Percentiles rank a stretch among this genome's conserved stretches.
phyloP scores from a whole-genome alignment of 176 grass and related monocot species.

The Aegilops umbellulata region DNA sequence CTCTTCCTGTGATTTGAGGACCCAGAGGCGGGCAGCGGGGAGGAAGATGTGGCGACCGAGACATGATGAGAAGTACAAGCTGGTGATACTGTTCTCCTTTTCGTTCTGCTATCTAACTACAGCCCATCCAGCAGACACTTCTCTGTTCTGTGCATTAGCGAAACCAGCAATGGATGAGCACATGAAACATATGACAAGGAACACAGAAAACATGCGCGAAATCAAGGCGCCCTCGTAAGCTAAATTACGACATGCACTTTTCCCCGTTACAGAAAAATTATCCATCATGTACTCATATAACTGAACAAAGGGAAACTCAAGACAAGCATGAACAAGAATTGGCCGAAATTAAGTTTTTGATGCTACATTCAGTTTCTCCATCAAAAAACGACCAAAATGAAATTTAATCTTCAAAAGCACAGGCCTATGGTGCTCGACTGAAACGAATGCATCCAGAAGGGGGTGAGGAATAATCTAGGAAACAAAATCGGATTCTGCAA shows the following conservation, averaged over 20 bases:
- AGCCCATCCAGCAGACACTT: conserved; percentile 21
- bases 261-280: neutral
- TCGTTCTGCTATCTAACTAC: conserved; percentile 22
- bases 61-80: conserved; percentile 52
- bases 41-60: conserved; percentile 76
- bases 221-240: conserved; percentile 19
- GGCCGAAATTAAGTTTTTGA: neutral
- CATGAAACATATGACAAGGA: conserved; percentile 36
- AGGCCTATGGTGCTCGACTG: neutral
- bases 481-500: neutral
- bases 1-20: conserved; percentile 52
- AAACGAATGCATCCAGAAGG: neutral
- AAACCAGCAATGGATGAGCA: conserved; percentile 24
- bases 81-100: neutral
- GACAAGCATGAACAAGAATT: conserved; percentile 12
- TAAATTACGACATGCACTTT: conserved; percentile 16
- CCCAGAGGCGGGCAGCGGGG: conserved; percentile 71
- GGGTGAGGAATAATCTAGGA: neutral
- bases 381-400: neutral
- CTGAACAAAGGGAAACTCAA: conserved; percentile 4
- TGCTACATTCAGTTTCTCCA: neutral
- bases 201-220: conserved; percentile 23
- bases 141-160: conserved; percentile 33
- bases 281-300: conserved; percentile 27
- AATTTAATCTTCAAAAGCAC: neutral